phyloP scores from a whole-genome alignment of 2,329 filamentous ascomycete genomes.

The Elsinoe australis region DNA sequence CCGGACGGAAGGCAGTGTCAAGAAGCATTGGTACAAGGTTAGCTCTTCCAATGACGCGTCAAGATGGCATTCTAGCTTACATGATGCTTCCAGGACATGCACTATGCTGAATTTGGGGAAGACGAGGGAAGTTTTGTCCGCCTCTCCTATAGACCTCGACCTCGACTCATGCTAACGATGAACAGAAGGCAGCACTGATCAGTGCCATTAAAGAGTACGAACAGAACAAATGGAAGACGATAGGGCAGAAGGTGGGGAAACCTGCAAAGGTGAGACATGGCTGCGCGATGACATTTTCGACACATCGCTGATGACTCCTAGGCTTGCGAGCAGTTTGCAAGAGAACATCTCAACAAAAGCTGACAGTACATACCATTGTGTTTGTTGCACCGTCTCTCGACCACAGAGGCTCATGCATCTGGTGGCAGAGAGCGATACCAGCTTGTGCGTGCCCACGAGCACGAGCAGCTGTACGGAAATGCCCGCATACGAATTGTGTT shows the following conservation, averaged over 20 bases:
- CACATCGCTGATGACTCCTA: conserved; percentile 29
- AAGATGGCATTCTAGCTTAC: conserved; percentile 11
- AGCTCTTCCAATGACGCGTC: conserved; percentile 16
- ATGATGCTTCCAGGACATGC: conserved; percentile 69
- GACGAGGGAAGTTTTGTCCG: conserved; percentile 66
- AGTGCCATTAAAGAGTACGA: conserved; percentile 98
- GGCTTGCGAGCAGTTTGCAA: conserved; percentile 89
- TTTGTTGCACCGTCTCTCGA: neutral
- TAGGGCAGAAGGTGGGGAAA: conserved; percentile 94
- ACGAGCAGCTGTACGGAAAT: conserved; percentile 9
- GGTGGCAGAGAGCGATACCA: conserved; percentile 9
- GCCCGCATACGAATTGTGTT: conserved; percentile 8
- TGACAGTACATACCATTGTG: conserved; percentile 8
- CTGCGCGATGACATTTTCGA: neutral
- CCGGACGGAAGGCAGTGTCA: conserved; percentile 92
- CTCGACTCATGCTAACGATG: conserved; percentile 16
- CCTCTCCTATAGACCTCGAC: conserved; percentile 28
- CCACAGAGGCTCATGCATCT: neutral
- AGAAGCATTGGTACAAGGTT: conserved; percentile 99
- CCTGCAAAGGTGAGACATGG: conserved; percentile 67
- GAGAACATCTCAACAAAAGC: conserved; percentile 72
- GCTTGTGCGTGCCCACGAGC: neutral
- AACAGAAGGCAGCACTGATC: conserved; percentile 67
- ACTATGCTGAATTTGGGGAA: conserved; percentile 96
- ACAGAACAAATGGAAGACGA: conserved; percentile 96